Conservation (phyloP, 805 yeast species). For the Maudiozyma saulgeensis region DNA sequence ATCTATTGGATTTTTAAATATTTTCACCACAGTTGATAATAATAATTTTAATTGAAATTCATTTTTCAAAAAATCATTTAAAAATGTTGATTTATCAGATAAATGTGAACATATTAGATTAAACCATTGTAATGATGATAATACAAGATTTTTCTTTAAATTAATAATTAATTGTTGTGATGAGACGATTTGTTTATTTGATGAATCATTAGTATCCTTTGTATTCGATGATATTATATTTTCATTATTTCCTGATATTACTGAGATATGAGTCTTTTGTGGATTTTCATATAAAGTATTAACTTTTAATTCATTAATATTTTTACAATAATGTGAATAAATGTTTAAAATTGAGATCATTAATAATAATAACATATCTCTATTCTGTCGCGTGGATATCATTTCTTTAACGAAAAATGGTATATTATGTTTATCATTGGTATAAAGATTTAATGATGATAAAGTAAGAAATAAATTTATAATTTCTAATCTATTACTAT, state of each 20-base stretch:
- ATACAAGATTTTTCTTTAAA: conserved; percentile 37
- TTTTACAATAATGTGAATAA: conserved; percentile 41
- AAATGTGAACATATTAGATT: conserved; percentile 34
- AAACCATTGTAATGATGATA: conserved; percentile 53
- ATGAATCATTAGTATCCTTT: not conserved
- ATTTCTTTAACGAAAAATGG: not conserved
- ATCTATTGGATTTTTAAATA: conserved; percentile 39
- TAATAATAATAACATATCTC: not conserved
- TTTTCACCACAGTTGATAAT: conserved; percentile 37
- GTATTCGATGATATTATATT: not conserved
- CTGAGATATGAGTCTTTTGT: not conserved
- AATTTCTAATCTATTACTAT: conserved; percentile 59
- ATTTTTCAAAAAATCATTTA: conserved; percentile 39
- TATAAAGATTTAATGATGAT: conserved; percentile 52
- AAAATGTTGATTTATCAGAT: not conserved
- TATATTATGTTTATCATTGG: not conserved
- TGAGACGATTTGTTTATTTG: conserved; percentile 1
- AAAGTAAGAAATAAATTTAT: conserved; percentile 52
- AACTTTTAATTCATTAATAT: conserved; percentile 9
- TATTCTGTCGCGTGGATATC: not conserved
- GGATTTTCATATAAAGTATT: not conserved
- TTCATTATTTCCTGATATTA: not conserved
- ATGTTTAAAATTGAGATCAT: conserved; percentile 53
- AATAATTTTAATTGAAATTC: conserved; percentile 46
- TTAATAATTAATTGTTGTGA: conserved; percentile 14